Evolutionary conservation across 148 eudicot genomes (phyloP), one percentile per base, ranked within the genome.

Genomic region (Vaccinium darrowii): DNA sequence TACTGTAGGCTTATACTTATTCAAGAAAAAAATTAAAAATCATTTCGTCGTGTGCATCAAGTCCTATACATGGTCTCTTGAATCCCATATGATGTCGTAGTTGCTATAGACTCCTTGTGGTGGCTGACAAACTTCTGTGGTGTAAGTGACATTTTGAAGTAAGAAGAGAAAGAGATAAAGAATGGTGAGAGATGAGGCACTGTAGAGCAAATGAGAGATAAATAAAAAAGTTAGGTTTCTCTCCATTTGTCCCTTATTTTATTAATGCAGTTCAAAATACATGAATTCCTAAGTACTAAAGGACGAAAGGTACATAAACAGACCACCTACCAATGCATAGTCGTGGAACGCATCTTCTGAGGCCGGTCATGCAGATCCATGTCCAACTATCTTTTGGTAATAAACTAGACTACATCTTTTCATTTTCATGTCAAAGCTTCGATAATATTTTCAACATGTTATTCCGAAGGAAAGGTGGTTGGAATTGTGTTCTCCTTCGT

Each of bases 301-400:
- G 18, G 39, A 69, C 74, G 27, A 23, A 3, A 23, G 33, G 73
- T 67, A 63, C 69, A 63, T 65, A 9, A 62, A 63, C n/a, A 8
- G 71, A 23, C 71, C 27, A 63, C 71, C n/a, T 63, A 8, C 71
- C 71, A 1, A 5, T 63, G 71, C 67, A 62, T 63, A 23, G 30
- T 63, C 5, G 30, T 8, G 49, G 60, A 27, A 56, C 3, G 1
- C 57, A 33, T 57, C n/a, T n/a, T n/a, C n/a, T n/a, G n/a, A n/a
- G n/a, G n/a, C n/a, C n/a, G n/a, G n/a, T n/a, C n/a, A n/a, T n/a
- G n/a, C n/a, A n/a, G n/a, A n/a, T n/a, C n/a, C n/a, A n/a, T n/a
- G n/a, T 56, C n/a, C 33, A 72, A 4, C n/a, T 47, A 54, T 85
- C 52, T 60, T 71, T 73, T 33, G 16, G 79, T 82, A 69, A 77